phyloP scores from a whole-genome alignment of 2,329 filamentous ascomycete species.

The Keithomyces neogunnii region DNA sequence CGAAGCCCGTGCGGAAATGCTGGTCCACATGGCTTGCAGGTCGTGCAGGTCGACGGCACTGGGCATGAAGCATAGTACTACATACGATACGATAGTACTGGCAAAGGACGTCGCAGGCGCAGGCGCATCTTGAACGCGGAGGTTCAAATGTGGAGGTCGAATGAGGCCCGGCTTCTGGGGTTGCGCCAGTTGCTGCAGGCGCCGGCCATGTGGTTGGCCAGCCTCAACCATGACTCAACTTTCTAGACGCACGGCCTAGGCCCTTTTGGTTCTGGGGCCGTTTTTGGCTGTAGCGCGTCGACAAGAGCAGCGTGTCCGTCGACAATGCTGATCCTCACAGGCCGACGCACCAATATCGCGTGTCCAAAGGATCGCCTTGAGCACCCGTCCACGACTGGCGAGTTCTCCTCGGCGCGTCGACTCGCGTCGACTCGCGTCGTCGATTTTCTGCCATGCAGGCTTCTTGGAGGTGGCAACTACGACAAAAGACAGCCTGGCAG shows the following conservation, averaged over 20 bases:
- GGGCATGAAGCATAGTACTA: too few relatives aligned
- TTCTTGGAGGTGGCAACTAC: too few relatives aligned
- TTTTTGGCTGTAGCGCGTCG: not conserved
- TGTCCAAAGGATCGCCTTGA: not conserved
- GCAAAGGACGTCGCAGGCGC: too few relatives aligned
- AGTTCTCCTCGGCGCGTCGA: not conserved
- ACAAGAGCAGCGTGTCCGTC: not conserved
- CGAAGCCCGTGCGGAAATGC: too few relatives aligned
- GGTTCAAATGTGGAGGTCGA: too few relatives aligned
- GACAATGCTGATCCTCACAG: not conserved
- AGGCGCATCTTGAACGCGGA: too few relatives aligned
- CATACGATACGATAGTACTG: too few relatives aligned
- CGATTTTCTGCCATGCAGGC: too few relatives aligned
- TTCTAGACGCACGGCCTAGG: conserved; percentile 16
- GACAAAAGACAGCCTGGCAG: too few relatives aligned
- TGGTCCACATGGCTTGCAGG: too few relatives aligned
- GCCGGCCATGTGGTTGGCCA: conserved; percentile 22
- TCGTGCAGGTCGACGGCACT: too few relatives aligned
- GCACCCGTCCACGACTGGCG: not conserved
- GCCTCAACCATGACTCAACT: conserved; percentile 20
- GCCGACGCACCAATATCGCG: conserved; percentile 12
- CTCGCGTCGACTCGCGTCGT: not conserved
- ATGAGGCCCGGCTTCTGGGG: conserved; percentile 13
- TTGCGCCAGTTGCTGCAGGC: conserved; percentile 20
- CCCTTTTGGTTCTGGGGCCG: not conserved